Base-by-base conservation (phyloP, 805 yeast genomes). In the Cyberlindnera maritima region DNA sequence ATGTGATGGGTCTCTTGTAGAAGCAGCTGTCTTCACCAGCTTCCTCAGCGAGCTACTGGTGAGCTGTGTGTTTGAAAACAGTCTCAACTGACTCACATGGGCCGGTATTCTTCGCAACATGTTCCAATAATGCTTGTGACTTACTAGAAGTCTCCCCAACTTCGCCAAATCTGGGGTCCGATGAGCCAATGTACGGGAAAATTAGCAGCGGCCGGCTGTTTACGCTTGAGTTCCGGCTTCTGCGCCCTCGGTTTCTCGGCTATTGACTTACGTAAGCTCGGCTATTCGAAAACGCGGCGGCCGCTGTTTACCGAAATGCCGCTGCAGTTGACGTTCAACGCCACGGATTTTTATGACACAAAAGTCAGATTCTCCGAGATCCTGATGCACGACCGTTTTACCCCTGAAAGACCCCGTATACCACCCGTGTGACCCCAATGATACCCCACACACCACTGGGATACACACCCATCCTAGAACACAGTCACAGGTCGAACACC, bases 1-100 rank as follows among this genome's bases (percentile, higher is more conserved):
- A 32, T 47, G 28, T 17, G 25, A 2, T n/a, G 50, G 44, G 32
- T 47, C 50, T 25, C 19, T 43, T 5, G 36, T 29, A 14, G 25
- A 4, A n/a, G 46, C 19, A 7, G 36, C 46, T 14, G 18, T 29
- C 41, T 42, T 36, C 18, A 42, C 46, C 8, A 42, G 46, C 20
- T 42, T 36, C 25, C 28, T 13, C 12, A 42, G 26, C 10, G 17
- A 13, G 36, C 36, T 36, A 8, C 18, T 11, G n/a, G 12, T 4
- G 7, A 17, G 13, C 3, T 6, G 8, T 5, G 32, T 8, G 6
- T 21, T 21, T 10, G 46, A 36, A 36, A 42, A 36, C 11, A 6
- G 13, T 19, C 44, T 23, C 28, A 26, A 18, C 25, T 29, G 41
- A 38, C n/a, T n/a, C n/a, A n/a, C 23, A 18, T 11, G n/a, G n/a